A percentile compares a stretch with the other conserved stretches of the same genome.
Conservation (phyloP, 1,284 basidiomycete species). For the Psilocybe mexicana region DNA sequence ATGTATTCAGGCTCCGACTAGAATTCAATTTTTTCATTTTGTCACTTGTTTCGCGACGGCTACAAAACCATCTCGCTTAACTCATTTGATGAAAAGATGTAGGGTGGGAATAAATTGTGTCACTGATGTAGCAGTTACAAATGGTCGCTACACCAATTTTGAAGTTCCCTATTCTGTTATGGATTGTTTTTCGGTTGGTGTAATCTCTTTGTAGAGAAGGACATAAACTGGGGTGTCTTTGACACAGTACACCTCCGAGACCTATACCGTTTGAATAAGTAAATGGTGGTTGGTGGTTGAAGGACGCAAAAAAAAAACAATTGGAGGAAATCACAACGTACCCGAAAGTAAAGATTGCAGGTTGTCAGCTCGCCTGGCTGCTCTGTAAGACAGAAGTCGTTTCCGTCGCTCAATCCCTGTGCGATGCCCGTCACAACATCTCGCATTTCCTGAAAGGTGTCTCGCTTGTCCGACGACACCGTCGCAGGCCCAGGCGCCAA, state of each 20-base stretch:
- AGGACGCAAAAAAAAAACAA: not conserved
- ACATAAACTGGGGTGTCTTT: constrained; percentile 32
- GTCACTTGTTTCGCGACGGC: too few species aligned
- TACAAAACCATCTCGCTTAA: too few species aligned
- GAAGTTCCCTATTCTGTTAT: not conserved
- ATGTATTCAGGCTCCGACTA: too few species aligned
- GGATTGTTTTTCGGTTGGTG: constrained; percentile 7
- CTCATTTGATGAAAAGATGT: too few species aligned
- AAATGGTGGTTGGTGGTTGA: not conserved
- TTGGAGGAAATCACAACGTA: constrained; percentile 20
- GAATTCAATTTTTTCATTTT: too few species aligned
- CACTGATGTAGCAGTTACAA: too few species aligned
- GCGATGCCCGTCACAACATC: constrained; percentile 34
- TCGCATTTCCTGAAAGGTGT: constrained; percentile 38
- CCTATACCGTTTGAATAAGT: constrained; percentile 17
- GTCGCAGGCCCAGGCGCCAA: not conserved
- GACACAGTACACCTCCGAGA: constrained; percentile 29
- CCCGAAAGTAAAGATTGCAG: constrained; percentile 31
- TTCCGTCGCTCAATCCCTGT: constrained; percentile 25
- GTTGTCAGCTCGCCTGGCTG: constrained; percentile 26
- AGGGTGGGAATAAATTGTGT: too few species aligned
- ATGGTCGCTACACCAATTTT: too few species aligned
- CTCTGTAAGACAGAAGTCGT: constrained; percentile 17
- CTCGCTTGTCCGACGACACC: constrained; percentile 21
- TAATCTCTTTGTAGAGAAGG: constrained; percentile 30